Base-by-base conservation (phyloP, 441 rosid species). In the Lepidium campestre region DNA sequence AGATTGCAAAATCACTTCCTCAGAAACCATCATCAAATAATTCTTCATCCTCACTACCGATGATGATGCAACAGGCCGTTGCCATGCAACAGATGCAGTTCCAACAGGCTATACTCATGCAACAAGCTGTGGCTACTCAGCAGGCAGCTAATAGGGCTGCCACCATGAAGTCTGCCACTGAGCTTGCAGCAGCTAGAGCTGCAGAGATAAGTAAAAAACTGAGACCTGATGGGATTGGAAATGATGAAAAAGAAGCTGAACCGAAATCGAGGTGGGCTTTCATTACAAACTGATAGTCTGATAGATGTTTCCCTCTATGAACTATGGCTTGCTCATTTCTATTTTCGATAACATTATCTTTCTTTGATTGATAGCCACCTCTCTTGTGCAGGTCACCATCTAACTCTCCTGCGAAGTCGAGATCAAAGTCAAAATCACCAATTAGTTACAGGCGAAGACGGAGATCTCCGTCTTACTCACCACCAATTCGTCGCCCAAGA, bases 1-100 rank as follows among this genome's bases (percentile, higher is more conserved):
- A 86, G 84, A 95, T 92, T 93, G 97, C 96, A 41, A 95, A 95
- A 82, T 72, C 92, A 2, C 93, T 90, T 78, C 99, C 98, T 65
- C 86, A 73, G 37, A 95, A 92, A 77, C 78, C 95, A 67, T 75
- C 88, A 77, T 41, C 64, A 45, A 56, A 77, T 64, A 83, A 79
- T 70, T 80, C 88, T 31, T 81, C 94, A 32, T 88, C 99, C 46
- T 90, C 98, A 59, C 79, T 92, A 71, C 98, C 98, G 65, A 77
- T 90, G 89, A 87, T 94, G 93, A 92, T 92, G 98, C 99, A 95
- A 85, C 97, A 92, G 81, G 99, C 98, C 65, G 97, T 95, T 77
- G 97, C 93, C 20, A 87, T 90, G 96, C 97, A 93, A 73, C 99
- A 93, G 75, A 89, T 93, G 97, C 96, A 93, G 65, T 93, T 91